Evolutionary conservation across 108 stramenopile species (phyloP), one percentile per base, ranked within the genome.

Genomic region (Craspedostauros australis): DNA sequence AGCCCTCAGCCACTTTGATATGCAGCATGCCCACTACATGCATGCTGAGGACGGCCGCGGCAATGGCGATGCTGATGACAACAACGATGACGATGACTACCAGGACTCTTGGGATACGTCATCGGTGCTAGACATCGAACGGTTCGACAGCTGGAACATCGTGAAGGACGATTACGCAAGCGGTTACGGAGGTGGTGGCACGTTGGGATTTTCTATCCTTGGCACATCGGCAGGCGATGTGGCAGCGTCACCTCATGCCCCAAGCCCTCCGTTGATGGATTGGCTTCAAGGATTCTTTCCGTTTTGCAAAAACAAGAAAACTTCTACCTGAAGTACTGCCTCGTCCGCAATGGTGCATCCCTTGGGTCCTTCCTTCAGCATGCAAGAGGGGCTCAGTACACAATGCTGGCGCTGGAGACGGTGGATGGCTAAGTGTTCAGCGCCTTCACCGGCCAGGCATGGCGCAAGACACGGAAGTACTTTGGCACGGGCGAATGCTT

Each of bases 401-500:
- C 84, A 3, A 63, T 90, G 27, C 59, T 90, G 32, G 84, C 73
- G 16, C 69, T 86, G 16, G 88, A 90, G 68, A 90, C 88, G 14
- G 70, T 57, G 4, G 58, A 72, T 29, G 88, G 88, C 1, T 75
- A 86, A 24, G 88, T 90, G 0, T 86, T 90, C 72, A 84, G 88
- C 19, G 53, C 72, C 20, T 90, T 86, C 46, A 85, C 81, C 1
- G 75, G 70, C 1, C 39, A 77, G 12, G 80, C 84, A 25, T 90
- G 88, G 88, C 52, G 77, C 24, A 54, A 27, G 11, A 58, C 60
- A n/a, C 41, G 41, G 26, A 55, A 60, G 16, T 85, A 72, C 72
- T 85, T 73, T 64, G 84, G 84, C 25, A 58, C 51, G 19, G 65
- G 64, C 6, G 84, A 80, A 55, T 54, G 75, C 2, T 85, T 85